Conservation (phyloP, 169 alveolate genomes). For the Cryptosporidium andersoni region DNA sequence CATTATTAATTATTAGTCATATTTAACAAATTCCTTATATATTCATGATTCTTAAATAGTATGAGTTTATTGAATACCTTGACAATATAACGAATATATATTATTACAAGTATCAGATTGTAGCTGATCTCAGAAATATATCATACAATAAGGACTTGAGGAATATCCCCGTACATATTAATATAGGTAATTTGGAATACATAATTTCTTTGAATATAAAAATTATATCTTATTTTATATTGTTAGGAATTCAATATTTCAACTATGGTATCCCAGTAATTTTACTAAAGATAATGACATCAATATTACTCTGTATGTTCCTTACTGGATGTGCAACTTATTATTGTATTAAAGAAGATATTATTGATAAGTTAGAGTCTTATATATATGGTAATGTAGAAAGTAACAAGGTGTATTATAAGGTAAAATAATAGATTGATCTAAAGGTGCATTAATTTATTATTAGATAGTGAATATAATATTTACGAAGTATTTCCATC, state of each 20-base stretch:
- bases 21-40: not conserved
- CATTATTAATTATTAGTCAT: not conserved
- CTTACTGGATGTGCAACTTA: too few species aligned
- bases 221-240: not conserved
- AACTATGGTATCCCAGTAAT: conserved; percentile 4
- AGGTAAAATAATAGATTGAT: too few species aligned
- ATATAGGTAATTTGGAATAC: conserved; percentile 10
- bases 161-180: conserved; percentile 2
- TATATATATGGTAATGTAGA: too few species aligned
- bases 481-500: too few species aligned
- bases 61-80: too few species aligned
- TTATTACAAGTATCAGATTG: not conserved
- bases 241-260: not conserved
- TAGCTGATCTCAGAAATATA: conserved; percentile 4
- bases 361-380: too few species aligned
- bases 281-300: conserved; percentile 1
- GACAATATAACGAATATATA: not conserved
- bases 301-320: not conserved
- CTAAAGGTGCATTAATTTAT: too few species aligned
- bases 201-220: too few species aligned
- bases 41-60: not conserved
- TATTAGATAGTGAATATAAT: too few species aligned
- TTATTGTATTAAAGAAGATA: too few species aligned
- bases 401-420: too few species aligned
- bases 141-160: conserved; percentile 3